Conservation (phyloP, 257 asterid genomes). For the Fraxinus americana region DNA sequence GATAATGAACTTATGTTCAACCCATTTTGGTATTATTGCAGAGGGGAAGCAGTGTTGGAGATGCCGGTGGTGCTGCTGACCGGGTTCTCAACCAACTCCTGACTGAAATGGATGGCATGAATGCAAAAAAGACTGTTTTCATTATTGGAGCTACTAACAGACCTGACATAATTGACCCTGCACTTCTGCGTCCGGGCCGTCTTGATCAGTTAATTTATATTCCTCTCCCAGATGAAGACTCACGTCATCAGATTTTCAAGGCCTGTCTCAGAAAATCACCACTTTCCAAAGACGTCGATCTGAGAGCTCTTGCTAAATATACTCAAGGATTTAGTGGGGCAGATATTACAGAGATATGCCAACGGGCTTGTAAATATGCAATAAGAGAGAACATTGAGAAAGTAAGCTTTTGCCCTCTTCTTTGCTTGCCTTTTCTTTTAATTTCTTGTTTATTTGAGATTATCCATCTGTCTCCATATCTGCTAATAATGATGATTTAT, state of each 20-base stretch:
- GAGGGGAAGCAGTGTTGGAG: conserved; percentile 68
- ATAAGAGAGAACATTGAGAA: conserved; percentile 57
- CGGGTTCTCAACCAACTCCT: conserved; percentile 66
- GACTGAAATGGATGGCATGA: conserved; percentile 74
- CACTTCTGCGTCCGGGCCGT: conserved; percentile 68
- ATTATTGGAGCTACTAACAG: conserved; percentile 69
- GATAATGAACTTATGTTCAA: not conserved
- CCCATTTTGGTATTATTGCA: conserved; percentile 26
- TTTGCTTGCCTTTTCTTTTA: not conserved
- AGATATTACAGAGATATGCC: conserved; percentile 65
- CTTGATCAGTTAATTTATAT: conserved; percentile 67
- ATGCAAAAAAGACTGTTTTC: conserved; percentile 64
- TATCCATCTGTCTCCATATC: not conserved
- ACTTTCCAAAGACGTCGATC: conserved; percentile 50
- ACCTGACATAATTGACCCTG: conserved; percentile 64
- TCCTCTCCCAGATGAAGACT: conserved; percentile 67
- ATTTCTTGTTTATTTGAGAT: not conserved
- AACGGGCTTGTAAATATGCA: conserved; percentile 66
- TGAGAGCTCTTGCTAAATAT: conserved; percentile 58
- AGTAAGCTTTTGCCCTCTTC: conserved; percentile 23
- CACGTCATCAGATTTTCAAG: conserved; percentile 61
- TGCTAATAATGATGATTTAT: not conserved
- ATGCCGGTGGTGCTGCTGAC: conserved; percentile 71
- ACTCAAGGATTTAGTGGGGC: conserved; percentile 74
- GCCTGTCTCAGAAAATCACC: conserved; percentile 69